A percentile compares a stretch with the other conserved stretches of the same genome.
These are phyloP conservation scores for Pinguiococcus pyrenoidosus DNA, from an alignment of 108 stramenopile genomes.

Conservation along the genomic window DNA sequence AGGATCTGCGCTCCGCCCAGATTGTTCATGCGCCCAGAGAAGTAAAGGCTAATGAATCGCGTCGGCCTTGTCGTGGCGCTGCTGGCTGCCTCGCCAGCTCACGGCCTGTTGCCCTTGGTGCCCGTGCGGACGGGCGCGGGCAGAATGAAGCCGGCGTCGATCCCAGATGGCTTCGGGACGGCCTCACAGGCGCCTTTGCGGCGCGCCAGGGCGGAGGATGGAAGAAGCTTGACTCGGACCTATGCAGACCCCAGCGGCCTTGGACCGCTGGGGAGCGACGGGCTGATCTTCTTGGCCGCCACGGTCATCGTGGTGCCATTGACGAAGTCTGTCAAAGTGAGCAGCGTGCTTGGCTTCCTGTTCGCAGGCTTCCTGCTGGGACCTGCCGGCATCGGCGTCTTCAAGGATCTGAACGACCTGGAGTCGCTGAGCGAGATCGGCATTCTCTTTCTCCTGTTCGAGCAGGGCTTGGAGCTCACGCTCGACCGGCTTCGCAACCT, in stretches of 20 bases:
- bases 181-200: too few relatives aligned
- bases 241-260: not conserved
- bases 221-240: too few relatives aligned
- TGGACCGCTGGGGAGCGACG: slow-evolving; percentile 11
- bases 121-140: too few relatives aligned
- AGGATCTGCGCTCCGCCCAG: too few relatives aligned
- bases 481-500: slow-evolving; percentile 21
- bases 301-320: slow-evolving; percentile 24
- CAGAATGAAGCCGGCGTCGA: too few relatives aligned
- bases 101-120: too few relatives aligned
- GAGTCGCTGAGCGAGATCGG: slow-evolving; percentile 29
- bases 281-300: slow-evolving; percentile 26
- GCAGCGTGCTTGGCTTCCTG: slow-evolving; percentile 30
- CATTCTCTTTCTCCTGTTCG: slow-evolving; percentile 29
- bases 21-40: too few relatives aligned
- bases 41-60: too few relatives aligned
- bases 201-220: too few relatives aligned
- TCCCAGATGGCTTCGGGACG: too few relatives aligned
- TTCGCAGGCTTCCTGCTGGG: slow-evolving; percentile 17
- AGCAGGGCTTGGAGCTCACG: slow-evolving; percentile 39
- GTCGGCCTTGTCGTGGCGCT: too few relatives aligned
- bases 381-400: slow-evolving; percentile 15
- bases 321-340: slow-evolving; percentile 22
- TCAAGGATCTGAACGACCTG: slow-evolving; percentile 21
- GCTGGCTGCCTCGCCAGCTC: too few relatives aligned